Conservation (phyloP, 768 basidiomycete genomes). For the Crucibulum laeve region DNA sequence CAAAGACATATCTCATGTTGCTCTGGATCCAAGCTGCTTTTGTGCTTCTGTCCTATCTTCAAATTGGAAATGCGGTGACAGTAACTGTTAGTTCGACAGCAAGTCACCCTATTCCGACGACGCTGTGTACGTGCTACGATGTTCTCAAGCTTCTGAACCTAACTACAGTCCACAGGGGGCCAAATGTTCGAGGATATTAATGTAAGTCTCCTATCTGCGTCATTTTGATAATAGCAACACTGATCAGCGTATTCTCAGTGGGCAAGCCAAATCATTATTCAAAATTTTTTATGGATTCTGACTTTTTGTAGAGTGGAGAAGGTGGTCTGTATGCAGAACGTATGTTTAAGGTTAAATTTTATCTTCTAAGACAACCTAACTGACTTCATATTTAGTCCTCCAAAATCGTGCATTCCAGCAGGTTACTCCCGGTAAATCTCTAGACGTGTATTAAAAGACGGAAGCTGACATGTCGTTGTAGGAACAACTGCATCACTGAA, state of each 20-base stretch:
- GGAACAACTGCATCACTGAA: slow-evolving; percentile 43
- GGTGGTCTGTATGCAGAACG: slow-evolving; percentile 67
- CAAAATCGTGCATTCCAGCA: slow-evolving; percentile 70
- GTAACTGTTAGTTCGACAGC: slow-evolving; percentile 40
- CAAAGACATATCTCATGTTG: too few relatives aligned
- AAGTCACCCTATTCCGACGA: slow-evolving; percentile 47
- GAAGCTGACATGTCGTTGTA: background rate
- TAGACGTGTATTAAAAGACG: background rate
- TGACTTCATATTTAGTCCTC: slow-evolving; percentile 36
- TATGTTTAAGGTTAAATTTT: slow-evolving; percentile 18
- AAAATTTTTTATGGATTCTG: background rate
- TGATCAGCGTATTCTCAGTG: slow-evolving; percentile 19
- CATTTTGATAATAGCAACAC: background rate
- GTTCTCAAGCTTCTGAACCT: background rate
- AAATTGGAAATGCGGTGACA: too few relatives aligned
- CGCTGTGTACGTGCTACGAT: slow-evolving; percentile 40
- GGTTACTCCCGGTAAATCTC: slow-evolving; percentile 43
- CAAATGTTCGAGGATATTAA: slow-evolving; percentile 70
- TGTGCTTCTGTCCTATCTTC: too few relatives aligned
- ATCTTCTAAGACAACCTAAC: background rate
- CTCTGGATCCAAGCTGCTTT: too few relatives aligned
- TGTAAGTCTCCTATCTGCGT: slow-evolving; percentile 29
- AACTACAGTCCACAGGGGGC: slow-evolving; percentile 12
- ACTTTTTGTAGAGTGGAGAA: slow-evolving; percentile 49
- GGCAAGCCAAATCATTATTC: slow-evolving; percentile 18